Evolutionary conservation across 129 eudicot species (phyloP).

Genomic region (Saposhnikovia divaricata): DNA sequence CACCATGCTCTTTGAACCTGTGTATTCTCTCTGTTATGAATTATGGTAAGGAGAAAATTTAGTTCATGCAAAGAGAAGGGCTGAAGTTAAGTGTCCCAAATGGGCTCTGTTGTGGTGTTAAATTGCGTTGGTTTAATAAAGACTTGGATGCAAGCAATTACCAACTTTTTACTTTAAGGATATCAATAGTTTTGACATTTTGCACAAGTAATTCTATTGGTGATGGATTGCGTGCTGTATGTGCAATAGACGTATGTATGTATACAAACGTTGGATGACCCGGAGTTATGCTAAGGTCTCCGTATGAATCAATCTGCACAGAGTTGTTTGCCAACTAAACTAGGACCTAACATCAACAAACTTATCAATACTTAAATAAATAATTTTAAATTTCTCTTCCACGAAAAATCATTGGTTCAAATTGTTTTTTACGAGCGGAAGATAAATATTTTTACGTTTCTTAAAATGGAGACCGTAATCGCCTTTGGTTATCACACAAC

Average conservation of each 20-base stretch:
- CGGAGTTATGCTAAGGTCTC: neutral
- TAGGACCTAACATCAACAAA: too few species aligned
- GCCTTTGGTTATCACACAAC: too few species aligned
- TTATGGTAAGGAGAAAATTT: neutral
- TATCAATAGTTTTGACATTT: constrained; percentile 22
- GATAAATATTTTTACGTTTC: too few species aligned
- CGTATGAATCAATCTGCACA: too few species aligned
- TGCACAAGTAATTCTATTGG: constrained; percentile 36
- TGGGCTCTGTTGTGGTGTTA: neutral
- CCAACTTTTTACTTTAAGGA: constrained; percentile 37
- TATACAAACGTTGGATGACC: neutral
- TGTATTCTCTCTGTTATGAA: neutral
- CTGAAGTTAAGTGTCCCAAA: neutral
- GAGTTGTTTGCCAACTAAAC: too few species aligned
- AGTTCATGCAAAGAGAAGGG: neutral
- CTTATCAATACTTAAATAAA: too few species aligned
- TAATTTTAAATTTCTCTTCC: too few species aligned
- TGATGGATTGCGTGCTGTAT: neutral
- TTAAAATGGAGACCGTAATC: too few species aligned
- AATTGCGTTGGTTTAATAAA: constrained; percentile 5
- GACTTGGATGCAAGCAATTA: constrained; percentile 16
- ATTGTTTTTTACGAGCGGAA: too few species aligned
- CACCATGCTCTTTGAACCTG: constrained; percentile 2
- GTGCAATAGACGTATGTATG: neutral
- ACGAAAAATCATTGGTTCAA: too few species aligned